Evolutionary conservation across 2,329 filamentous ascomycete genomes (phyloP).

Genomic region (Arthrobotrys iridis): DNA sequence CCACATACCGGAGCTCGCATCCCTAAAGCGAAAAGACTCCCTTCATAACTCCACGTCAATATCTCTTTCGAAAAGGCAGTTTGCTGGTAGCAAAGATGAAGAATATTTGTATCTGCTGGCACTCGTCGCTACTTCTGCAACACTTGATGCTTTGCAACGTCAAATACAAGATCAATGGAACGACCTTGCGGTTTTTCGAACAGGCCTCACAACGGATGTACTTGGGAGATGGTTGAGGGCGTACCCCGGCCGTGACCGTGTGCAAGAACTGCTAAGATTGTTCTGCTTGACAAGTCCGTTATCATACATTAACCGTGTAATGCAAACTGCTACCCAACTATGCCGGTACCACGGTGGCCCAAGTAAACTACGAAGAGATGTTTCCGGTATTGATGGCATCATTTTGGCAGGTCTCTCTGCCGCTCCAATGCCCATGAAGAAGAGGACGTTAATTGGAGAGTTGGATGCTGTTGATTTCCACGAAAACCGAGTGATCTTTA

Average conservation of each 20-base stretch:
- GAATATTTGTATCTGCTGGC: slow-evolving; percentile 10
- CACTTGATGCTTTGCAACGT: background rate
- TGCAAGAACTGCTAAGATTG: background rate
- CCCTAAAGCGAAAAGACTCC: background rate
- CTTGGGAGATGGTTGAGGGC: background rate
- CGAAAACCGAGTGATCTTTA: background rate
- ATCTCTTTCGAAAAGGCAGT: slow-evolving; percentile 1
- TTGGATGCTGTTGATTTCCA: background rate
- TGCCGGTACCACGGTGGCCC: background rate
- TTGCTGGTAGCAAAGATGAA: background rate
- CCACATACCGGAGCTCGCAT: slow-evolving; percentile 1
- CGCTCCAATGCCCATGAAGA: background rate
- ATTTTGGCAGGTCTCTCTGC: background rate
- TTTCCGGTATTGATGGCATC: background rate
- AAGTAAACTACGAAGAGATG: background rate
- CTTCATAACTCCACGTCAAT: background rate
- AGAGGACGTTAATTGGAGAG: background rate
- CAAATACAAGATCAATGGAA: slow-evolving; percentile 13
- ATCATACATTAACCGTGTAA: background rate
- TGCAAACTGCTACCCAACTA: background rate
- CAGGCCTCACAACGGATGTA: slow-evolving; percentile 5
- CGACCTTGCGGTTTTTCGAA: background rate
- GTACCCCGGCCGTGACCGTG: background rate
- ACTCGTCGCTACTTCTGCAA: background rate
- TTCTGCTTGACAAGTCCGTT: background rate